These are phyloP conservation scores for Phaffomyces opuntiae DNA, from an alignment of 805 yeast species.

Conservation along the genomic window DNA sequence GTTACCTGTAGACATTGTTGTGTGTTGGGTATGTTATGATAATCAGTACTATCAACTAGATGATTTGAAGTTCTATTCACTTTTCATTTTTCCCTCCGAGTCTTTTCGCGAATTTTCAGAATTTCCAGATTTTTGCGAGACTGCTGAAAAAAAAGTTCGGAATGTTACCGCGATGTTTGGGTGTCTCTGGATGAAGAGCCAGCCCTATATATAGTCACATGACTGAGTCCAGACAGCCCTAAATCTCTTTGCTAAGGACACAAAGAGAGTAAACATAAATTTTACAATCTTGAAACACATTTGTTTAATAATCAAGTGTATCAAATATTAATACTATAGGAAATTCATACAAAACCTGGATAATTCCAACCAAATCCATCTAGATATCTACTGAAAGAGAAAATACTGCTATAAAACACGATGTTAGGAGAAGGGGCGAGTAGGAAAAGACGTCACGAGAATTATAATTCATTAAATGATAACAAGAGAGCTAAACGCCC, in stretches of 20 bases:
- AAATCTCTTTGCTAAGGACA: no score
- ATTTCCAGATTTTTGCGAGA: not conserved
- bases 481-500: not conserved
- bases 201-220: not conserved
- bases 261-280: no score
- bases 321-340: no score
- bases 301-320: no score
- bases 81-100: conserved; percentile 10
- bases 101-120: conserved; percentile 2
- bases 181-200: not conserved
- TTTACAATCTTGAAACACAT: no score
- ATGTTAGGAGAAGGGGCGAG: not conserved
- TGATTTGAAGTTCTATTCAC: conserved; percentile 5
- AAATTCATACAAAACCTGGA: no score
- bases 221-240: not conserved
- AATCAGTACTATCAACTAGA: not conserved
- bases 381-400: no score
- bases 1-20: conserved; percentile 89
- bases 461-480: no score
- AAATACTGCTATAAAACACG: not conserved
- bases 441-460: not conserved
- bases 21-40: conserved; percentile 7
- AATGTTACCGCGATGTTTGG: not conserved
- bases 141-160: not conserved
- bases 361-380: no score